phyloP scores from a whole-genome alignment of 805 yeast species.

The Candida ficus region DNA sequence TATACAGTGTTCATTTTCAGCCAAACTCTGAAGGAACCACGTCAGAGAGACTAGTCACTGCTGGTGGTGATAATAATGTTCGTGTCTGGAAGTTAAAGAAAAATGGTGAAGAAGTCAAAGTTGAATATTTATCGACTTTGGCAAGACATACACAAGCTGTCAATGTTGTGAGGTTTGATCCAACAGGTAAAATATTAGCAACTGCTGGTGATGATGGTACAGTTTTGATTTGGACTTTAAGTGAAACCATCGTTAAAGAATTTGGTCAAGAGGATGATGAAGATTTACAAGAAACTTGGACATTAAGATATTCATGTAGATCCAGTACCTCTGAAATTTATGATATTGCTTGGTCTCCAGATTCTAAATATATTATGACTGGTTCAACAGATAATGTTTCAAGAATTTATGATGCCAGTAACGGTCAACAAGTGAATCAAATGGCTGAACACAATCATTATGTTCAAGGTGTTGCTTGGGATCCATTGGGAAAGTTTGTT shows the following conservation, averaged over 20 bases:
- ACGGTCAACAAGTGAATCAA: conserved; percentile 54
- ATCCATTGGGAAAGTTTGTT: conserved; percentile 70
- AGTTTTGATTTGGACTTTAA: conserved; percentile 69
- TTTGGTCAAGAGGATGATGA: conserved; percentile 49
- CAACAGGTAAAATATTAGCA: conserved; percentile 66
- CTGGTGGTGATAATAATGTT: conserved; percentile 93
- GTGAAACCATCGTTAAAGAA: conserved; percentile 50
- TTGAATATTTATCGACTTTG: conserved; percentile 76
- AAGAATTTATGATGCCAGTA: conserved; percentile 54
- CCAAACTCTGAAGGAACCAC: conserved; percentile 27
- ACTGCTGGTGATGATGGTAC: conserved; percentile 96
- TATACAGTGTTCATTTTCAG: conserved; percentile 64
- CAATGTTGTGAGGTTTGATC: conserved; percentile 79
- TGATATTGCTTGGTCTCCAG: conserved; percentile 92
- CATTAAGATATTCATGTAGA: conserved; percentile 50
- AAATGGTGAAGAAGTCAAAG: conserved; percentile 29
- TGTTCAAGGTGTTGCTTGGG: conserved; percentile 97
- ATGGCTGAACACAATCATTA: conserved; percentile 78
- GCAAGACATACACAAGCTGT: conserved; percentile 92
- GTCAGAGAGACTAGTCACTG: conserved; percentile 65
- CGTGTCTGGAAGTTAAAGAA: conserved; percentile 40
- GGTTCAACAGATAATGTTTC: conserved; percentile 90
- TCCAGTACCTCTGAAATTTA: conserved; percentile 73
- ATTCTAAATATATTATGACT: conserved; percentile 65
- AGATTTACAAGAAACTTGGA: conserved; percentile 72